A percentile compares a stretch with the other conserved stretches of the same genome.
Conservation (phyloP, 805 yeast species). For the Metschnikowia lunata region DNA sequence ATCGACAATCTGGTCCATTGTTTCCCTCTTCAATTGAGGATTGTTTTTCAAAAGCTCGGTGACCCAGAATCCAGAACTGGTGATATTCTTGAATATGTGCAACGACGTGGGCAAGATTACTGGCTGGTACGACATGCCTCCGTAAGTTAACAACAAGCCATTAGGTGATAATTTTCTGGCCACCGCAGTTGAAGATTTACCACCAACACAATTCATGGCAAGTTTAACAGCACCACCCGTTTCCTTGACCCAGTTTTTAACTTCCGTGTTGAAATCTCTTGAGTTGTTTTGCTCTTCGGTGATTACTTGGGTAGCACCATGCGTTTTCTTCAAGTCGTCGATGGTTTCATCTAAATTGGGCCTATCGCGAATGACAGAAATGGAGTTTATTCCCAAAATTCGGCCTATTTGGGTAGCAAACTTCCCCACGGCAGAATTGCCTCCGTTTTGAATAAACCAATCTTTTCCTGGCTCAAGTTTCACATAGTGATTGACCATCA, state of each 20-base stretch:
- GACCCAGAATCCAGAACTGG: constrained; percentile 91
- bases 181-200: constrained; percentile 73
- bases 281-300: constrained; percentile 82
- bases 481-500: constrained; percentile 71
- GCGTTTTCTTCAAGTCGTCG: constrained; percentile 45
- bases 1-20: constrained; percentile 33
- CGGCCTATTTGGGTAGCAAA: constrained; percentile 86
- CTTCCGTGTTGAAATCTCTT: constrained; percentile 57
- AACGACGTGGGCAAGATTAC: constrained; percentile 85
- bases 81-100: constrained; percentile 84
- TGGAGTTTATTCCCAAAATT: constrained; percentile 72
- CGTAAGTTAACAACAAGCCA: constrained; percentile 84
- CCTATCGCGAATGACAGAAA: constrained; percentile 85
- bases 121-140: constrained; percentile 97
- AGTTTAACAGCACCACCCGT: constrained; percentile 55
- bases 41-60: constrained; percentile 46
- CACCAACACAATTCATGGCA: constrained; percentile 93
- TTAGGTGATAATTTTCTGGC: constrained; percentile 75
- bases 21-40: constrained; percentile 31
- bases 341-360: constrained; percentile 61
- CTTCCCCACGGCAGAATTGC: constrained; percentile 91
- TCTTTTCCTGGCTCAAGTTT: constrained; percentile 59
- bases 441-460: constrained; percentile 96
- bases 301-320: constrained; percentile 86
- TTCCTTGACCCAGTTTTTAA: constrained; percentile 50